Evolutionary conservation across 169 alveolate species (phyloP), one percentile per base, ranked within the genome.

Genomic region (Plasmodium adleri): DNA sequence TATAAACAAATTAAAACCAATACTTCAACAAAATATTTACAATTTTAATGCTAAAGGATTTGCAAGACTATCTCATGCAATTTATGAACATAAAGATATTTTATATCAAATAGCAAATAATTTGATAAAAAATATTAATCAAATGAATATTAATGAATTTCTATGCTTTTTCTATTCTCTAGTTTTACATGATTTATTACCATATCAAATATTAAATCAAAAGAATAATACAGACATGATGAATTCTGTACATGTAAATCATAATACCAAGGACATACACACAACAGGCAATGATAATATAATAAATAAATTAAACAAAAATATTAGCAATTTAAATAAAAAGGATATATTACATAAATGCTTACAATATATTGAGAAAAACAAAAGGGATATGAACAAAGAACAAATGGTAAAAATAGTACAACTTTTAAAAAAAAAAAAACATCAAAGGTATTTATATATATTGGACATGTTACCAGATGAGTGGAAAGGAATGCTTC

Each of bases 361-460:
- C 52, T 3, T 64, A 2, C 45, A 59, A 9, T 85, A 58, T 52
- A 85, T 85, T 20, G 72, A 59, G 2, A 60, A 85, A 1, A 54
- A 71, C 10, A 85, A 85, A 47, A 85, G 72, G 45, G 74, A 32
- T 15, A 26, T 85, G n/a, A 74, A 86, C 2, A 85, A 85, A 32
- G 83, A 85, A 22, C 87, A 85, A 70, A 85, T 85, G 39, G 72
- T 86, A n/a, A 85, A 85, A 85, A 85, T 85, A 7, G 83, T 85
- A 28, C 17, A 70, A 8, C 62, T 85, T 71, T 28, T 85, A 47
- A 85, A 85, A 26, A 85, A 72, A 64, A 85, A 71, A 63, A 60
- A 71, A 22, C 52, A 64, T 6, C 75, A 60, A 49, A 58, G 39
- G 20, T 85, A 85, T 59, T 32, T 85, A 4, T 71, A 85, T 26